Conservation (phyloP, 2,329 filamentous ascomycete species). For the Teratosphaeria gauchensis region DNA sequence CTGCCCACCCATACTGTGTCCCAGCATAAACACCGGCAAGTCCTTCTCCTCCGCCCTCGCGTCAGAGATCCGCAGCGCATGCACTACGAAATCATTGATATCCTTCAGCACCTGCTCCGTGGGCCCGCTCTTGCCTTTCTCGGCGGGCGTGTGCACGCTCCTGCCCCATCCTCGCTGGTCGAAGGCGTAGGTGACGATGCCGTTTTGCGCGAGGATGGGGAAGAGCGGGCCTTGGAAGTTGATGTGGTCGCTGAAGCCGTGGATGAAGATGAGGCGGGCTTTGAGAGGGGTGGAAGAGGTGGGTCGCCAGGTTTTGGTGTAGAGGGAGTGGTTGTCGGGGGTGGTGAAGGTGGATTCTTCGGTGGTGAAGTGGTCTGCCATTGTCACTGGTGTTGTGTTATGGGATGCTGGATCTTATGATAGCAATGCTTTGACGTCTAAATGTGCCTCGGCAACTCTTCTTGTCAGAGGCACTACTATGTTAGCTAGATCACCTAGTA, state of each 20-base stretch:
- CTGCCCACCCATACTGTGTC: slow-evolving; percentile 85
- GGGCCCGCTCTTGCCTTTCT: slow-evolving; percentile 64
- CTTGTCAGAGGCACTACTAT: too few relatives aligned
- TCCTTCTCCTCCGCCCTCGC: slow-evolving; percentile 33
- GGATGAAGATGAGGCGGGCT: slow-evolving; percentile 71
- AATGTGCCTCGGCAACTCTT: too few relatives aligned
- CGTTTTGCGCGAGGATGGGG: slow-evolving; percentile 55
- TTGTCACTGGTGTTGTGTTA: background rate
- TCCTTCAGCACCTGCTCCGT: slow-evolving; percentile 66
- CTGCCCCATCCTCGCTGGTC: slow-evolving; percentile 88
- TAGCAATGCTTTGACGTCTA: background rate
- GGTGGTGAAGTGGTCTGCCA: slow-evolving; percentile 16
- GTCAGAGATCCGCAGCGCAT: background rate
- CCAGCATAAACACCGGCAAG: slow-evolving; percentile 69
- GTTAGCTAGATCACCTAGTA: too few relatives aligned
- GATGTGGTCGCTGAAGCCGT: slow-evolving; percentile 81
- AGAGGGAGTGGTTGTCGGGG: slow-evolving; percentile 44
- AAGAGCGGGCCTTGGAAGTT: slow-evolving; percentile 70
- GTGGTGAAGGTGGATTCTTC: slow-evolving; percentile 44
- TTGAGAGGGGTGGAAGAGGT: slow-evolving; percentile 42
- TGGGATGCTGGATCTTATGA: background rate
- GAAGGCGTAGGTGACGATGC: slow-evolving; percentile 67
- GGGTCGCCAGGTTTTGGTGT: slow-evolving; percentile 51
- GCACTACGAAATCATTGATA: slow-evolving; percentile 62
- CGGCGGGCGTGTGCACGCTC: slow-evolving; percentile 50